These are phyloP conservation scores for Teratosphaeria pseudoeucalypti DNA, from an alignment of 2,329 filamentous ascomycete species.

Conservation along the genomic window DNA sequence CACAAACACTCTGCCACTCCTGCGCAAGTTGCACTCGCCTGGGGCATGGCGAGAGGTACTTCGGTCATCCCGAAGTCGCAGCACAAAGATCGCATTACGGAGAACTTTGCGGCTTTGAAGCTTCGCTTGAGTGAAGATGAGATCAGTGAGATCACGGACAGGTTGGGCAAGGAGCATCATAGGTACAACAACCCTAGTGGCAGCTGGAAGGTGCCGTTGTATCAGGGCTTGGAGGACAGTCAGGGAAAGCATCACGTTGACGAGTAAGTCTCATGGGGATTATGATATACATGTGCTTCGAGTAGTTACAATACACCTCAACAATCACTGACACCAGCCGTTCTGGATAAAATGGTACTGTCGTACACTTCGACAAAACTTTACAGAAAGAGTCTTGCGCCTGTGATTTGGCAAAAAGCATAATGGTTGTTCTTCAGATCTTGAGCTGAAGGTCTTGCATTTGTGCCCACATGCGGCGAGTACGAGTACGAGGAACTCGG, in stretches of 20 bases:
- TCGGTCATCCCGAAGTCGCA: slow-evolving; percentile 43
- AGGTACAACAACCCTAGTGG: slow-evolving; percentile 34
- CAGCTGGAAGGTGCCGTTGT: slow-evolving; percentile 32
- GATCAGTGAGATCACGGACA: slow-evolving; percentile 13
- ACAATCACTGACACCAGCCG: too few species aligned
- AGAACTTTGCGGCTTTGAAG: slow-evolving; percentile 32
- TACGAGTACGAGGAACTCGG: too few species aligned
- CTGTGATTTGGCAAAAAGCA: too few species aligned
- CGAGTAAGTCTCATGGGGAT: slow-evolving; percentile 6
- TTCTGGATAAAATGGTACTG: too few species aligned
- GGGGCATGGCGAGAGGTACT: slow-evolving; percentile 39
- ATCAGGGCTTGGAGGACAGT: slow-evolving; percentile 32
- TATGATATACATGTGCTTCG: neutral
- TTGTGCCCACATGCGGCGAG: too few species aligned
- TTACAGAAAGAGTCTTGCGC: too few species aligned
- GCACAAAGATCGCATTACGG: slow-evolving; percentile 32
- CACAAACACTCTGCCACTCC: slow-evolving; percentile 31
- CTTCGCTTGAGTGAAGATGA: slow-evolving; percentile 32
- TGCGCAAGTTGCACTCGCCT: slow-evolving; percentile 38
- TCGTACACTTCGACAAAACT: too few species aligned
- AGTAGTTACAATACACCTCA: too few species aligned
- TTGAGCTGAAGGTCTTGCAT: too few species aligned
- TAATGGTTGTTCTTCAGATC: too few species aligned
- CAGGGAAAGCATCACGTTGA: slow-evolving; percentile 15
- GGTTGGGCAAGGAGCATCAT: slow-evolving; percentile 23